phyloP scores from a whole-genome alignment of 2,329 filamentous ascomycete species.

The Calycina marina region DNA sequence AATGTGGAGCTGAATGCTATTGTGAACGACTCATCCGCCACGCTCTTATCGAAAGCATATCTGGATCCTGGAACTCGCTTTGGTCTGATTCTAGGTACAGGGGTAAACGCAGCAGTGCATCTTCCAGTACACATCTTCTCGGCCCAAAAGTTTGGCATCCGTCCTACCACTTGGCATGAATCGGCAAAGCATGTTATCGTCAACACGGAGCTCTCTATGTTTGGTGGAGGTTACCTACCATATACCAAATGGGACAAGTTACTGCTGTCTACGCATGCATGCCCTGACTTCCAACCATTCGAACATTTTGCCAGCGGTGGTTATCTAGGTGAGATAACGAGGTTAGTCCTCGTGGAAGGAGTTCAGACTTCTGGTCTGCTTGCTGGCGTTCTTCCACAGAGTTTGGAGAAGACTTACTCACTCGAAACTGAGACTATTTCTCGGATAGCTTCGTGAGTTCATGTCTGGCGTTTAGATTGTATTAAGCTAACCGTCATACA shows the following conservation, averaged over 20 bases:
- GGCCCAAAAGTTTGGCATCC: slow-evolving; percentile 38
- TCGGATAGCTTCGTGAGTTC: slow-evolving; percentile 33
- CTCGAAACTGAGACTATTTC: slow-evolving; percentile 47
- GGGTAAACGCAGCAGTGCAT: slow-evolving; percentile 50
- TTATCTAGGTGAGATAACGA: slow-evolving; percentile 51
- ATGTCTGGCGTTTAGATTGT: too few species aligned
- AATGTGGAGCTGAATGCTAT: slow-evolving; percentile 43
- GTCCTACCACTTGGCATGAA: slow-evolving; percentile 40
- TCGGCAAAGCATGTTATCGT: slow-evolving; percentile 47
- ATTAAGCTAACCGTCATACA: too few species aligned
- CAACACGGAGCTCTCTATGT: slow-evolving; percentile 55
- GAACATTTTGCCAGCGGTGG: slow-evolving; percentile 50
- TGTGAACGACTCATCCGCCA: slow-evolving; percentile 54
- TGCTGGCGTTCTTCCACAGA: slow-evolving; percentile 40
- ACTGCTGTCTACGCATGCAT: slow-evolving; percentile 36
- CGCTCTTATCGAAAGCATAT: slow-evolving; percentile 47
- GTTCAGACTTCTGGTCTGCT: slow-evolving; percentile 38
- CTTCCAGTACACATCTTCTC: slow-evolving; percentile 43
- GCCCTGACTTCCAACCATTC: slow-evolving; percentile 45
- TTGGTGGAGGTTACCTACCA: slow-evolving; percentile 42
- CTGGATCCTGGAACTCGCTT: slow-evolving; percentile 42
- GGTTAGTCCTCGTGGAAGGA: slow-evolving; percentile 42
- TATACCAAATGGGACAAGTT: slow-evolving; percentile 44
- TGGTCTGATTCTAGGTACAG: slow-evolving; percentile 52
- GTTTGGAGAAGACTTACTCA: slow-evolving; percentile 37